phyloP scores from a whole-genome alignment of 208 protist genomes.

The Crithidia expoeki region DNA sequence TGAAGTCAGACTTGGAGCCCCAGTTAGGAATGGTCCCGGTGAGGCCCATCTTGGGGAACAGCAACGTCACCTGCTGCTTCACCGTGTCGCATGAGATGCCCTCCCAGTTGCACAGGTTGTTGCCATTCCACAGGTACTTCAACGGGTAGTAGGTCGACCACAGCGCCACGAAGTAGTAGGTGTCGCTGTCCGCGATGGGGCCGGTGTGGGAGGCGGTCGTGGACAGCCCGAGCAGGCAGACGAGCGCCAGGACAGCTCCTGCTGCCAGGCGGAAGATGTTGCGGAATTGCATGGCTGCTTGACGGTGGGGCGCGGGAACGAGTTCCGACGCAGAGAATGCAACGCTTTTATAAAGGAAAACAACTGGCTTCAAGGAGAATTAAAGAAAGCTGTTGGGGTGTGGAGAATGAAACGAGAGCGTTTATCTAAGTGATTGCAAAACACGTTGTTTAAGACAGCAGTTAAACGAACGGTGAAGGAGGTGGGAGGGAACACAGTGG shows the following conservation, averaged over 20 bases:
- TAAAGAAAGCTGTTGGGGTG: too few species aligned
- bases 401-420: too few species aligned
- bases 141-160: constrained; percentile 28
- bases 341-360: too few species aligned
- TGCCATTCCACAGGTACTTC: constrained; percentile 43
- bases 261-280: background rate
- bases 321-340: too few species aligned
- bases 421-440: too few species aligned
- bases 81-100: constrained; percentile 43
- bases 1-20: constrained; percentile 21
- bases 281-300: constrained; percentile 2
- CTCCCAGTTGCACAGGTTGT: constrained; percentile 47
- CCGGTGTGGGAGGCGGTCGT: background rate
- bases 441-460: too few species aligned
- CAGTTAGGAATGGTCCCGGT: constrained; percentile 33
- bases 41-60: constrained; percentile 29
- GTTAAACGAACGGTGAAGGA: too few species aligned
- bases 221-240: constrained; percentile 2
- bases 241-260: constrained; percentile 2
- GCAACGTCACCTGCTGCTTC: constrained; percentile 29
- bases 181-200: constrained; percentile 31
- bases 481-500: too few species aligned
- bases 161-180: constrained; percentile 35
- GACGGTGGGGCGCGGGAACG: too few species aligned
- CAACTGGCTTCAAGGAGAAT: too few species aligned